Base-by-base conservation (phyloP, 805 yeast genomes). In the Ogataea minuta region DNA sequence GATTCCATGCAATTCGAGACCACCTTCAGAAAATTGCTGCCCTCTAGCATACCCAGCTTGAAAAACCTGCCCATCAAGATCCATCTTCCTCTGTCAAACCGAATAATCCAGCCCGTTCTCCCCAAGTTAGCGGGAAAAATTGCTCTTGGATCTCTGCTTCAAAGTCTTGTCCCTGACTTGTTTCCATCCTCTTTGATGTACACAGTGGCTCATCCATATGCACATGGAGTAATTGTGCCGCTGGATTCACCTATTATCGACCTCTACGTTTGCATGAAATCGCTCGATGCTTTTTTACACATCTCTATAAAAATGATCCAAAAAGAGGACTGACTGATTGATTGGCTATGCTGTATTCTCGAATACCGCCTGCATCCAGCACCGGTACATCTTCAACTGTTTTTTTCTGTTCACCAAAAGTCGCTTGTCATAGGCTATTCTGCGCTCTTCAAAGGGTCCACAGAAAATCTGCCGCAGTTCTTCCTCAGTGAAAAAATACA, bases 361-460 rank as follows among this genome's bases (percentile, higher is more conserved):
- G 60, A 91, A 91, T 17, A 87, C 89, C 1, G 93, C 98, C 66
- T 93, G 99, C 41, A 93, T 66, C 99, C 99, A 93, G 43, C 89
- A 86, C 55, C 99, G 72, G 60, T 87, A 93, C 99, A 93, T 93
- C 64, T 93, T 93, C 48, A 93, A 66, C 61, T 84, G 84, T 58
- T 91, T 82, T 65, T 91, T 90, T 55, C 99, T 74, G 61, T 93
- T 93, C 16, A 93, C 97, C 48, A 93, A 68, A 52, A 93, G 69
- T 53, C 99, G 70, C 59, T 96, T 76, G 66, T 93, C 99, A 1
- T 95, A 84, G 1, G 86, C 98, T 28, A 93, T 82, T 58, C 75
- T 82, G 27, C 69, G 74, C 48, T 85, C 91, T n/a, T 56, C 60
- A 54, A 91, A 88, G n/a, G 53, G 53, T 17, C 57, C 57, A 11